Base-by-base conservation (phyloP, 768 basidiomycete genomes). In the Trametes maxima region DNA sequence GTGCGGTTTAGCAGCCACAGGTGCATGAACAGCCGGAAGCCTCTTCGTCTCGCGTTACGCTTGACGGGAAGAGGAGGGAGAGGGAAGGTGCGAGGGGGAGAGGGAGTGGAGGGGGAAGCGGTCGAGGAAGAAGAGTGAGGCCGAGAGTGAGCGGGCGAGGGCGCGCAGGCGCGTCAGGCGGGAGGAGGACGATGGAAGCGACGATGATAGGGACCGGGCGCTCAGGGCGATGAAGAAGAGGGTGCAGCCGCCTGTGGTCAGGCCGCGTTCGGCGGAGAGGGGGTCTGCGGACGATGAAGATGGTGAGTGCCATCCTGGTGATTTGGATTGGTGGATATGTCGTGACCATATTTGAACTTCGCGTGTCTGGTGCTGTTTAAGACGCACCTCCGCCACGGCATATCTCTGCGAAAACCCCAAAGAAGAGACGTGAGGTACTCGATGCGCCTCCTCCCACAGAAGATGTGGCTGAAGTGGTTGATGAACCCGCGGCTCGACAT, bases 31-130 rank as follows among this genome's bases (percentile, higher is more conserved):
- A 49, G 37, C 67, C 71, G 1, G 51, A 64, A 40, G 68, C 69
- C 2, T 68, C 69, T 35, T 63, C 62, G 28, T 70, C 69, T 44
- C 69, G 69, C 56, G 63, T 70, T 19, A 68, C 57, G 37, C 62
- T 72, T 24, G 66, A 68, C 51, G 58, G 47, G 44, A 57, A 22
- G 24, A 42, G 63, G 39, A 64, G 50, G 37, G 45, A 50, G 13
- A 54, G 59, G 44, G 59, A 55, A 17, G 62, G 54, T n/a, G 53
- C 24, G 49, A 60, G 49, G 54, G 56, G 57, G 56, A 60, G 44
- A 49, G 54, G 25, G 62, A 60, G 60, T 57, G 60, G 60, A 61
- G 43, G 57, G 17, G 42, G 40, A 67, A 64, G 57, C 57, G 62
- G 35, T 57, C 52, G 19, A 49, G 62, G 37, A 64, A 59, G 57